These are phyloP conservation scores for Detonula confervacea DNA, from an alignment of 352 stramenopile genomes.

Conservation along the genomic window DNA sequence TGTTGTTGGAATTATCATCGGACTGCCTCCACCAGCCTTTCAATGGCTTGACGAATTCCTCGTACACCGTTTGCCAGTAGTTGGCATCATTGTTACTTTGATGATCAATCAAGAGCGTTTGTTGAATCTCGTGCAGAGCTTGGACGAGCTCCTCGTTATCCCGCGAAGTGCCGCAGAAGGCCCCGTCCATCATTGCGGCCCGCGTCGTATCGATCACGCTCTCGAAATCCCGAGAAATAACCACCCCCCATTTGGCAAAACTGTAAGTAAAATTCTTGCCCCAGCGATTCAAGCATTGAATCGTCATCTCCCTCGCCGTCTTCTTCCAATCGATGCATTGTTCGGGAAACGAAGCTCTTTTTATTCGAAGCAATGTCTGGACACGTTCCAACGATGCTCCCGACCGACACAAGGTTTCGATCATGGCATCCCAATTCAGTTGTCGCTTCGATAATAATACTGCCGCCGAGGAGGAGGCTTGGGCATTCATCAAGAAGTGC, in stretches of 20 bases:
- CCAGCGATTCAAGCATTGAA: conserved; percentile 4
- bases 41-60: conserved; percentile 4
- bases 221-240: too few relatives aligned
- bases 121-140: neutral
- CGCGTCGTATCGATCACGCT: too few relatives aligned
- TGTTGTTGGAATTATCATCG: neutral
- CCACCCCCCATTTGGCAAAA: neutral
- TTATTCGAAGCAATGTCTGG: neutral
- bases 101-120: neutral
- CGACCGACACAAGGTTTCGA: neutral
- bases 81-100: too few relatives aligned
- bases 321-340: neutral
- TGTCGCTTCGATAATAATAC: neutral
- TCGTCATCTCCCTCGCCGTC: neutral
- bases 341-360: neutral
- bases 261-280: neutral
- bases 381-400: neutral
- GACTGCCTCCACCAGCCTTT: neutral
- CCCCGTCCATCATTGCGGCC: neutral
- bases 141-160: neutral
- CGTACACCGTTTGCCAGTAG: conserved; percentile 1
- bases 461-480: too few relatives aligned
- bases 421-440: neutral
- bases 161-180: neutral
- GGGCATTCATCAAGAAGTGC: neutral